Evolutionary conservation across 257 asterid species (phyloP).

Genomic region (Handroanthus guayacan): DNA sequence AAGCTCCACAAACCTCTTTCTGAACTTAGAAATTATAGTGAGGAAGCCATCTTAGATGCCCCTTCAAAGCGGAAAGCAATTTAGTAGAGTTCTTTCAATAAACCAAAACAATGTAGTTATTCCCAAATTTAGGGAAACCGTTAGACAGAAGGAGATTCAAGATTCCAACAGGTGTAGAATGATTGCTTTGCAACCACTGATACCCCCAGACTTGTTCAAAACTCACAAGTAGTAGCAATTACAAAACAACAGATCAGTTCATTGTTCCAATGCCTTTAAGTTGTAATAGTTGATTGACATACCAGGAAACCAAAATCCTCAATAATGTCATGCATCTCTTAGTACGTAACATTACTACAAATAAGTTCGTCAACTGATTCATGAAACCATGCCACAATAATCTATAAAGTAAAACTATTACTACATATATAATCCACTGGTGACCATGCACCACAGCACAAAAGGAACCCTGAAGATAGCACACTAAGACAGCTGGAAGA

Average conservation of each 20-base stretch:
- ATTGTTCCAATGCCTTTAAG: conserved; percentile 2
- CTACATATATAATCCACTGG: not conserved
- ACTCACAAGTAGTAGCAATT: not conserved
- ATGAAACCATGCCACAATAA: conserved; percentile 16
- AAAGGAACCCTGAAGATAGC: conserved; percentile 20
- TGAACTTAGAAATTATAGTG: conserved; percentile 14
- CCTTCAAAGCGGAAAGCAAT: not conserved
- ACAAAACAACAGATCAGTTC: not conserved
- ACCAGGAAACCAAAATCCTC: conserved; percentile 19
- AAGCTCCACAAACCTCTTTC: not conserved
- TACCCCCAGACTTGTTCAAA: not conserved
- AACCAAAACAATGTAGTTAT: not conserved
- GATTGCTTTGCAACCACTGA: conserved; percentile 23
- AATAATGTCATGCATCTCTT: not conserved
- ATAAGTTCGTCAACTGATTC: not conserved
- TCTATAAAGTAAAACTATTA: not conserved
- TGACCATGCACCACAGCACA: conserved; percentile 12
- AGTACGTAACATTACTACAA: not conserved
- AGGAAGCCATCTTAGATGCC: not conserved
- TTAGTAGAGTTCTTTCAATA: not conserved
- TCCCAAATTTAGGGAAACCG: not conserved
- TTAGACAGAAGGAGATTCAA: not conserved
- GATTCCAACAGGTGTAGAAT: not conserved
- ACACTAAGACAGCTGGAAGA: not conserved
- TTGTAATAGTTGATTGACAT: not conserved